Percentiles rank a stretch among this genome's conserved stretches.
Conservation (phyloP, 805 yeast genomes). For the Saccharomycopsis amapae region DNA sequence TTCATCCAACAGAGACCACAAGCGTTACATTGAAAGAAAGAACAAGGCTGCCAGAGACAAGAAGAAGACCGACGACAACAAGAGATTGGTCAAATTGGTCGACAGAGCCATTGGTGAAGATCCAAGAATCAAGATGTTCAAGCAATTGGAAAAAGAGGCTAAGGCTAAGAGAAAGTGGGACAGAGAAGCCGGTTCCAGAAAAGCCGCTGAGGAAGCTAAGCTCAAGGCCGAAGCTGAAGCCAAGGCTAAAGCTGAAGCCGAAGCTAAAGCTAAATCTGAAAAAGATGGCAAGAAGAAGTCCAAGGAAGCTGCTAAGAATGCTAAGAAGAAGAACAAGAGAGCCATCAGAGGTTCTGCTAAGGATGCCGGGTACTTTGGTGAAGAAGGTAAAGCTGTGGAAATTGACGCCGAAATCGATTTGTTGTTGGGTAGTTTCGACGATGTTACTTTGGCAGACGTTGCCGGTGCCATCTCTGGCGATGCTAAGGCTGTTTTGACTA, state of each 20-base stretch:
- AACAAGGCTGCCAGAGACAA: constrained; percentile 94
- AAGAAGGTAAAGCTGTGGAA: constrained; percentile 54
- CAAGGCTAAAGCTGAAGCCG: constrained; percentile 69
- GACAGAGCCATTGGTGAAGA: constrained; percentile 86
- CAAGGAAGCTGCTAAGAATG: constrained; percentile 84
- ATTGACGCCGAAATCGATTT: constrained; percentile 77
- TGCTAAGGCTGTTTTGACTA: constrained; percentile 52
- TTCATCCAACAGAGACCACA: constrained; percentile 97
- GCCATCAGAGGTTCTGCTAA: constrained; percentile 73
- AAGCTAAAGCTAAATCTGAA: constrained; percentile 55
- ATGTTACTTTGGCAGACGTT: constrained; percentile 65
- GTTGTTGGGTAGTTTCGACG: constrained; percentile 75
- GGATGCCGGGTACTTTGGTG: constrained; percentile 81
- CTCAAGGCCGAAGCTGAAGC: constrained; percentile 85
- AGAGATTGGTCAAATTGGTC: constrained; percentile 76
- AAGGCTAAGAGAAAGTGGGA: constrained; percentile 97
- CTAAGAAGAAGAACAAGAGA: constrained; percentile 96
- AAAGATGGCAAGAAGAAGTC: constrained; percentile 85
- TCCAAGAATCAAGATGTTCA: constrained; percentile 90
- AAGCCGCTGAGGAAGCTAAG: constrained; percentile 90
- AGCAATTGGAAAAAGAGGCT: constrained; percentile 89
- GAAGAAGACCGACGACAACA: constrained; percentile 95
- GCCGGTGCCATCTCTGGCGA: constrained; percentile 60
- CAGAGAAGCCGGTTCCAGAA: constrained; percentile 93
- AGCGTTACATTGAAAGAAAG: constrained; percentile 96